A percentile compares a stretch with the other conserved stretches of the same genome.
phyloP scores from a whole-genome alignment of 768 basidiomycete genomes.

The Hygrophorus russula region DNA sequence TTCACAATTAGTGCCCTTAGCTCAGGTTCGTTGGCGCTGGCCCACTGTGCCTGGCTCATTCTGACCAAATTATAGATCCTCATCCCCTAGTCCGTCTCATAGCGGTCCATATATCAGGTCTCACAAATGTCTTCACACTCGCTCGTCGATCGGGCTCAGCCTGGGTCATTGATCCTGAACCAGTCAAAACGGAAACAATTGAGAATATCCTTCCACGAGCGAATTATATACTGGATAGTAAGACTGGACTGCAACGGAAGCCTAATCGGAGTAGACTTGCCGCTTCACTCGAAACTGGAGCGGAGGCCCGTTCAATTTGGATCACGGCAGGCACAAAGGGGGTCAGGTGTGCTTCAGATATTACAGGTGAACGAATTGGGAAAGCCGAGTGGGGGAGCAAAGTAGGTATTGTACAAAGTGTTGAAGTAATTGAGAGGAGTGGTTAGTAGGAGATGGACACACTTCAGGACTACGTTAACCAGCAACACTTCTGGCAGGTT shows the following conservation, averaged over 20 bases:
- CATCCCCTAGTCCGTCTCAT: constrained; percentile 48
- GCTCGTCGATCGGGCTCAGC: constrained; percentile 21
- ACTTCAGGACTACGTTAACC: background rate
- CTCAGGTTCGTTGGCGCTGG: constrained; percentile 26
- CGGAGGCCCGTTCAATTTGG: constrained; percentile 21
- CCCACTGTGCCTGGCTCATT: background rate
- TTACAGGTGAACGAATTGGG: constrained; percentile 55
- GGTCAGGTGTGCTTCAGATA: constrained; percentile 41
- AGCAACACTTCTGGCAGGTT: constrained; percentile 20
- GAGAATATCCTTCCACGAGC: constrained; percentile 34
- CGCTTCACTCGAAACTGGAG: constrained; percentile 17
- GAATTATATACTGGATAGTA: constrained; percentile 44
- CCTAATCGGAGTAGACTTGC: constrained; percentile 35
- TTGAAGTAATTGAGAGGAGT: constrained; percentile 48
- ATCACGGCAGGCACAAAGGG: constrained; percentile 48
- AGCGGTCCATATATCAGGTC: constrained; percentile 45
- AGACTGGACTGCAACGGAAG: constrained; percentile 32
- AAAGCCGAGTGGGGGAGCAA: constrained; percentile 56
- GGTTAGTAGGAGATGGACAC: constrained; percentile 27
- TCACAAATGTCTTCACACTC: constrained; percentile 48
- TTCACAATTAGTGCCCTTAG: constrained; percentile 57
- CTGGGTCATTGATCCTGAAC: constrained; percentile 25
- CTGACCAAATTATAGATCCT: constrained; percentile 22
- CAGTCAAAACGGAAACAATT: constrained; percentile 26
- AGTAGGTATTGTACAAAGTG: constrained; percentile 34